Base-by-base conservation (phyloP, 495 filamentous ascomycete species). In the Mycothermus thermophilus region DNA sequence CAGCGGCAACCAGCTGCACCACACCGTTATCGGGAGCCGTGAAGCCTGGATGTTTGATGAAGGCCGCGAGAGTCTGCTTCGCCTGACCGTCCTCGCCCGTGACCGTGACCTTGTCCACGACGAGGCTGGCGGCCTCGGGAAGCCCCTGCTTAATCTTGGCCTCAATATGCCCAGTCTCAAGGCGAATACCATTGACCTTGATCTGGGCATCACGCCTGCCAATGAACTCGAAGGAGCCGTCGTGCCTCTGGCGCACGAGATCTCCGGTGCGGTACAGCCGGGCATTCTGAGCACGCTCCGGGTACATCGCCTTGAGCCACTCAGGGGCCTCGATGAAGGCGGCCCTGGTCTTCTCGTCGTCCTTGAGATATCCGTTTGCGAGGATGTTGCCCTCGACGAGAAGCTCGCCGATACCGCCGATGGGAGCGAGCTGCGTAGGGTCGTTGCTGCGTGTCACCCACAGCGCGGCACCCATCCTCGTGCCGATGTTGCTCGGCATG, bases 391-490 rank as follows among this genome's bases (percentile, higher is more conserved):
- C 38, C 16, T 40, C 31, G 11, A 40, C 26, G 10, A 40, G 13
- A 11, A 40, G 16, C 17, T 40, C 38, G 8, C 38, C 38, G 4
- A 35, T 15, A 2, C 12, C 25, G 4, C 38, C 38, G 5, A 40
- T 25, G 7, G 38, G 38, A 1, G n/a, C 31, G 9, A 40, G 31
- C 7, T n/a, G n/a, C n/a, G n/a, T 35, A 19, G 60, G 56, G 33
- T 75, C 54, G 0, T 35, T 26, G 0, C 64, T 52, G 32, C 70
- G 58, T 17, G 66, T 59, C 30, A 74, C 41, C 70, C 71, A 74
- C n/a, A 29, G 26, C n/a, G 18, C 21, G 23, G 37, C 37, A 16
- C 46, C 51, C 11, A 40, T 41, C 3, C 35, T 50, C 5, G 35
- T 35, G 9, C 53, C 48, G n/a, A 35, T 35, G 27, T 43, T 49